These are phyloP conservation scores for Plasmodium billcollinsi DNA, from an alignment of 169 alveolate species.

Conservation along the genomic window DNA sequence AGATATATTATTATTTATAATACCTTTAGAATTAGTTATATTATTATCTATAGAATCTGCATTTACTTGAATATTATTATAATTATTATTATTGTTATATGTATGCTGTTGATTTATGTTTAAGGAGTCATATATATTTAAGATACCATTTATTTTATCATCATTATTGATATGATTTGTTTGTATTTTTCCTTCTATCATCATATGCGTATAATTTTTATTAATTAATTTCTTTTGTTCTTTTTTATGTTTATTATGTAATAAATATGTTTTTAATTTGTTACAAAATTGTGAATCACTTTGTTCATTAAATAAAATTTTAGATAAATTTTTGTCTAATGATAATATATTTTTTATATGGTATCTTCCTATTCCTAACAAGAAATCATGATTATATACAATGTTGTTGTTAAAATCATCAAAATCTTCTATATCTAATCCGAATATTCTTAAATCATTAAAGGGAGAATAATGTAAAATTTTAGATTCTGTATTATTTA, in stretches of 20 bases:
- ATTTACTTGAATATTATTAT: no score
- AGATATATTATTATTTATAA: no score
- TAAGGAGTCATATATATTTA: no score
- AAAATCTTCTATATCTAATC: conserved; percentile 81
- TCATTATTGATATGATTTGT: background rate
- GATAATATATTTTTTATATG: conserved; percentile 78
- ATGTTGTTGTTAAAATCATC: conserved; percentile 77
- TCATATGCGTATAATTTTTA: background rate
- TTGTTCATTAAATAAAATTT: conserved; percentile 13
- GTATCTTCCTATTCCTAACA: conserved; percentile 79
- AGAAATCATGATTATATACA: conserved; percentile 66
- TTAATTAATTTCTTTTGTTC: background rate
- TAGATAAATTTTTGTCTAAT: conserved; percentile 54
- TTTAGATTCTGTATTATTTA: conserved; percentile 79
- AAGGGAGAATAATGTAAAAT: conserved; percentile 69
- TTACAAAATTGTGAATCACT: conserved; percentile 29
- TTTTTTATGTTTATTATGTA: conserved; percentile 2
- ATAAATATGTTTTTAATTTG: conserved; percentile 29
- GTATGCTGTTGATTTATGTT: no score
- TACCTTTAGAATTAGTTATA: no score
- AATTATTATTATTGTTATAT: no score
- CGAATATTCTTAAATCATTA: conserved; percentile 78
- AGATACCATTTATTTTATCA: no score
- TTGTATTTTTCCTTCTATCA: conserved; percentile 7
- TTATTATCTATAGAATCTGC: no score